phyloP scores from a whole-genome alignment of 495 filamentous ascomycete genomes.

The Schizothecium vesticola region DNA sequence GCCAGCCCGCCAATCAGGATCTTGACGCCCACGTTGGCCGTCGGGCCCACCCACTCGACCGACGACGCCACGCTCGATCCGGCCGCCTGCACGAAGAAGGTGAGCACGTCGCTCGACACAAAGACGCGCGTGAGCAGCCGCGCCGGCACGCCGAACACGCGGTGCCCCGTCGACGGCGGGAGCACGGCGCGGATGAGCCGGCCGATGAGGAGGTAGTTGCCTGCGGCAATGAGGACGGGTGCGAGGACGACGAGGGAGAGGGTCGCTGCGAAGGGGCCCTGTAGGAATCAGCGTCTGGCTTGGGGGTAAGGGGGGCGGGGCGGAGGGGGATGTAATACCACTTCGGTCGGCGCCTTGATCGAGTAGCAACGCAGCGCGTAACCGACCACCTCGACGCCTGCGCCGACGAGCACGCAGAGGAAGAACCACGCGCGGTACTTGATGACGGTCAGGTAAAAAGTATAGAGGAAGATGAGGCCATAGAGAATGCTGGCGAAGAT shows the following conservation, averaged over 20 bases:
- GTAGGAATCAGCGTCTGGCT: neutral
- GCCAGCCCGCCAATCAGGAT: slow-evolving; percentile 43
- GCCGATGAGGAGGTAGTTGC: slow-evolving; percentile 47
- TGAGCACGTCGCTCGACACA: slow-evolving; percentile 34
- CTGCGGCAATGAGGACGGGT: slow-evolving; percentile 39
- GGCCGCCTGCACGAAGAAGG: slow-evolving; percentile 33
- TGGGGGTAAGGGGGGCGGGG: neutral
- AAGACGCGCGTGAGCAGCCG: slow-evolving; percentile 43
- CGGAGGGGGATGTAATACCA: slow-evolving; percentile 30
- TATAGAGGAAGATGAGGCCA: slow-evolving; percentile 16
- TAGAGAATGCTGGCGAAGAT: slow-evolving; percentile 26
- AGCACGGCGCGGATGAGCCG: slow-evolving; percentile 41
- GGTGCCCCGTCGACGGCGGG: slow-evolving; percentile 8
- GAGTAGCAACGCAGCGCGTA: slow-evolving; percentile 41
- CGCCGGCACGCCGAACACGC: slow-evolving; percentile 16
- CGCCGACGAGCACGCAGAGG: slow-evolving; percentile 23
- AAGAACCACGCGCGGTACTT: slow-evolving; percentile 31
- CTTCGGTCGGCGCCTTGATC: slow-evolving; percentile 5
- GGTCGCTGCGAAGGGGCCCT: slow-evolving; percentile 52
- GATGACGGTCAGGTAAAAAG: slow-evolving; percentile 28
- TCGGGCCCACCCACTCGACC: slow-evolving; percentile 24
- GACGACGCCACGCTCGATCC: slow-evolving; percentile 24
- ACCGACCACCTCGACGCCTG: slow-evolving; percentile 40
- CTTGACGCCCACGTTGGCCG: slow-evolving; percentile 32
- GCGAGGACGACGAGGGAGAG: slow-evolving; percentile 50